Conservation (phyloP, 331 rosid species). For the Cydonia oblonga region DNA sequence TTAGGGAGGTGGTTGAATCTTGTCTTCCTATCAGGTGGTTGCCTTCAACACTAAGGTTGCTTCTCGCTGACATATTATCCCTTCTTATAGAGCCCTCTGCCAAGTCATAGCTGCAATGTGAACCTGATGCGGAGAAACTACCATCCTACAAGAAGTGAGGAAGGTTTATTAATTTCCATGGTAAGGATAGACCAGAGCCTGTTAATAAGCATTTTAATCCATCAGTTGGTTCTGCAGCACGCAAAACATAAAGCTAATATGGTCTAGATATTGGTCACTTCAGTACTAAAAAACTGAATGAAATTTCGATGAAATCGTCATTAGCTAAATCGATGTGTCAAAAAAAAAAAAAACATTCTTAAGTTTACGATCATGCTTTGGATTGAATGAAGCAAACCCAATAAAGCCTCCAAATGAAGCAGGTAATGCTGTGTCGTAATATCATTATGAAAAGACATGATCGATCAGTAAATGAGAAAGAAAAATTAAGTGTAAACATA, state of each 20-base stretch:
- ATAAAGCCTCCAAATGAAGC: background rate
- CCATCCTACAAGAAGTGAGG: slow-evolving; percentile 46
- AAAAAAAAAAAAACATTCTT: background rate
- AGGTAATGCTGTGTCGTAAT: background rate
- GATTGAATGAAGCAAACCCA: background rate
- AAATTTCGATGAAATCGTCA: background rate
- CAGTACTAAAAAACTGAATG: background rate
- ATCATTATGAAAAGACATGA: background rate
- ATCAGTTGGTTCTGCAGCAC: background rate
- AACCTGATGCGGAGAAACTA: slow-evolving; percentile 36
- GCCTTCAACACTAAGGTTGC: slow-evolving; percentile 17
- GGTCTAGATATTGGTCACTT: background rate
- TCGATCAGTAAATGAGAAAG: background rate
- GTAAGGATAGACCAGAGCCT: slow-evolving; percentile 10
- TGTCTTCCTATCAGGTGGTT: slow-evolving; percentile 22
- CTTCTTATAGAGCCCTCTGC: slow-evolving; percentile 19
- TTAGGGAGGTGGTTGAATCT: slow-evolving; percentile 29
- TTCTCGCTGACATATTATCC: slow-evolving; percentile 19
- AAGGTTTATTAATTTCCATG: slow-evolving; percentile 4
- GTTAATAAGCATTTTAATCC: slow-evolving; percentile 1
- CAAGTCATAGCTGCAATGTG: slow-evolving; percentile 33
- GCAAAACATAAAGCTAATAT: background rate
- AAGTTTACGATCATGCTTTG: background rate
- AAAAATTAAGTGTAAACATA: slow-evolving; percentile 4
- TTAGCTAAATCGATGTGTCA: background rate